Evolutionary conservation across 257 asterid species (phyloP).

Genomic region (Solanum appendiculatum): DNA sequence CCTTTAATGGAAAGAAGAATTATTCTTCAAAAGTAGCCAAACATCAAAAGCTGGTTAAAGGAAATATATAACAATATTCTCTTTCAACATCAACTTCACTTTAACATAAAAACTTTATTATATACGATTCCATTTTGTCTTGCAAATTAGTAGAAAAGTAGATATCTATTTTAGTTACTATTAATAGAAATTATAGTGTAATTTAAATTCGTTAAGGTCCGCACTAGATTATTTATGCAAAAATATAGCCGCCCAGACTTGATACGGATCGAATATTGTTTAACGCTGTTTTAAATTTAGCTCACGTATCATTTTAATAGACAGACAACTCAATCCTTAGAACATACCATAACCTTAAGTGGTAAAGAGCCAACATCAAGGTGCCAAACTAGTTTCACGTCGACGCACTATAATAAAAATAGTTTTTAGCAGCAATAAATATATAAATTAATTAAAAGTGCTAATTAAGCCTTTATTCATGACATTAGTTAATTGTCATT

Average conservation of each 20-base stretch:
- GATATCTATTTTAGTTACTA: background rate
- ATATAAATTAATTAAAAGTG: too few species aligned
- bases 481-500: too few species aligned
- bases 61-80: background rate
- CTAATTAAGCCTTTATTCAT: rapidly evolving
- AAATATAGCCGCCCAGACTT: background rate
- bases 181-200: background rate
- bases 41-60: background rate
- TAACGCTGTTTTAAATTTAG: background rate
- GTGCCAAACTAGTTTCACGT: background rate
- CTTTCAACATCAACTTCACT: background rate
- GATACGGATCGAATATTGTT: too few species aligned
- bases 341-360: too few species aligned
- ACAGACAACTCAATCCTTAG: background rate
- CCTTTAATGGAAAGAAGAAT: too few species aligned
- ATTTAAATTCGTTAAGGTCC: background rate
- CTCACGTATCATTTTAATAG: rapidly evolving
- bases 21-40: background rate
- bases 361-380: background rate
- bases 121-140: background rate
- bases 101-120: background rate
- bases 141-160: background rate
- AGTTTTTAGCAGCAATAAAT: rapidly evolving
- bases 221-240: background rate
- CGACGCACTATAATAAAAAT: rapidly evolving